Evolutionary conservation across 768 basidiomycete genomes (phyloP).

Genomic region (Pluteus cervinus): DNA sequence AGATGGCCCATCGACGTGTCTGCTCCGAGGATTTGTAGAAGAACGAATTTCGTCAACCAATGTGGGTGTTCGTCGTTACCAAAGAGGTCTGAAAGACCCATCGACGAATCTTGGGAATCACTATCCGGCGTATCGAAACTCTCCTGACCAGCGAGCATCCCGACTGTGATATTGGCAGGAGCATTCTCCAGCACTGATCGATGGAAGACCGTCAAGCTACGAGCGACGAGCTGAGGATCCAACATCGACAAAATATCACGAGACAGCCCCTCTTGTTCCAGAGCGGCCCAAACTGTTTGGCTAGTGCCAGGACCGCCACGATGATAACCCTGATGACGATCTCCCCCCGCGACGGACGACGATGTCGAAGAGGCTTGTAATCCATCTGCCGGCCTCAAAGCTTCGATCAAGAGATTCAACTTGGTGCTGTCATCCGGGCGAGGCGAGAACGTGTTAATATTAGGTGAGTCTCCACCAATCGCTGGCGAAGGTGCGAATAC

Average conservation of each 20-base stretch:
- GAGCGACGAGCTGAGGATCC: slow-evolving; percentile 57
- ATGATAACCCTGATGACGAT: too few relatives aligned
- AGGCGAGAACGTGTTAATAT: slow-evolving; percentile 47
- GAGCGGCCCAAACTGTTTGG: slow-evolving; percentile 40
- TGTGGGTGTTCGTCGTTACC: slow-evolving; percentile 70
- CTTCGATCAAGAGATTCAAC: slow-evolving; percentile 40
- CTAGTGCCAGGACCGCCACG: too few relatives aligned
- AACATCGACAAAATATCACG: slow-evolving; percentile 57
- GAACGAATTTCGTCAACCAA: slow-evolving; percentile 72
- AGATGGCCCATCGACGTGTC: slow-evolving; percentile 37
- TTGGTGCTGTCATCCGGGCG: slow-evolving; percentile 37
- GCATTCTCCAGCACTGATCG: slow-evolving; percentile 42
- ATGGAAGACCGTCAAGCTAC: slow-evolving; percentile 60
- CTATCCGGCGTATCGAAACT: slow-evolving; percentile 5
- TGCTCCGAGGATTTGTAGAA: slow-evolving; percentile 64
- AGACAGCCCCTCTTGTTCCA: slow-evolving; percentile 64
- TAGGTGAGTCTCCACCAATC: slow-evolving; percentile 34
- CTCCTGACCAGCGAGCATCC: slow-evolving; percentile 11
- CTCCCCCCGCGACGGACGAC: slow-evolving; percentile 14
- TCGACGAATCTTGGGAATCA: slow-evolving; percentile 9
- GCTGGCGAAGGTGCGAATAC: slow-evolving; percentile 46
- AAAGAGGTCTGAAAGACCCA: slow-evolving; percentile 43
- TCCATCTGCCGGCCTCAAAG: slow-evolving; percentile 12
- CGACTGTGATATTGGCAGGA: slow-evolving; percentile 47
- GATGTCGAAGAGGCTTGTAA: slow-evolving; percentile 18